phyloP scores from a whole-genome alignment of 2,329 filamentous ascomycete genomes.

The Chaetothyriales sp. region DNA sequence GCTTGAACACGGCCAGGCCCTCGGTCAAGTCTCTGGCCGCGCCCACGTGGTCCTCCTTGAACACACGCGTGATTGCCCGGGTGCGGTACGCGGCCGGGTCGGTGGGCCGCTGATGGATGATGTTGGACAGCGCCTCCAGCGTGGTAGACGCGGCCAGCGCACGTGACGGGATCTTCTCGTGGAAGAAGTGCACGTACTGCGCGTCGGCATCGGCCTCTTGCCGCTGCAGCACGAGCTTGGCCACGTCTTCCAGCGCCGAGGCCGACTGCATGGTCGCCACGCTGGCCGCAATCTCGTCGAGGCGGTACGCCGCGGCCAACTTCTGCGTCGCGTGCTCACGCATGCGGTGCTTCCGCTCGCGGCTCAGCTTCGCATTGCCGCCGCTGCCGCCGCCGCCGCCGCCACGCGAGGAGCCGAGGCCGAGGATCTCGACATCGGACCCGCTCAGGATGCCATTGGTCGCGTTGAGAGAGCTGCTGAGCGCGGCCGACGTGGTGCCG shows the following conservation, averaged over 20 bases:
- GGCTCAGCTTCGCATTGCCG: conserved; percentile 53
- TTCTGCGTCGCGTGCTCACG: conserved; percentile 67
- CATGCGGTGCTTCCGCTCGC: conserved; percentile 65
- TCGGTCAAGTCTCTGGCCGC: conserved; percentile 57
- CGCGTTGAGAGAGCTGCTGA: conserved; percentile 43
- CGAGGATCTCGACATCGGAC: conserved; percentile 38
- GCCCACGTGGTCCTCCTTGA: conserved; percentile 60
- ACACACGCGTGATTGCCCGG: conserved; percentile 57
- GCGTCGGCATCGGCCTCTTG: conserved; percentile 57
- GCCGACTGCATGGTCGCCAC: conserved; percentile 74
- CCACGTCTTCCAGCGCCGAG: conserved; percentile 63
- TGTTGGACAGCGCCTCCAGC: conserved; percentile 51
- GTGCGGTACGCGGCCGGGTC: conserved; percentile 59
- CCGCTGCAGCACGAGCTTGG: conserved; percentile 56
- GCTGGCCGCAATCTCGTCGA: conserved; percentile 73
- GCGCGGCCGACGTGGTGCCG: conserved; percentile 52
- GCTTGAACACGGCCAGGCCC: conserved; percentile 45
- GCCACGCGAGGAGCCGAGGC: conserved; percentile 42
- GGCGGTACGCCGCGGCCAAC: conserved; percentile 60
- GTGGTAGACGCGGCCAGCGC: conserved; percentile 60
- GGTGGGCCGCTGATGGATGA: conserved; percentile 50
- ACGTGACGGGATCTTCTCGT: conserved; percentile 71
- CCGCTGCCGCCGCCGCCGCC: conserved; percentile 30
- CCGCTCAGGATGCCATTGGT: conserved; percentile 37
- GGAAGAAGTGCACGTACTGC: conserved; percentile 84